Conservation (phyloP, 23 red algal genomes). For the Gracilaria domingensis region DNA sequence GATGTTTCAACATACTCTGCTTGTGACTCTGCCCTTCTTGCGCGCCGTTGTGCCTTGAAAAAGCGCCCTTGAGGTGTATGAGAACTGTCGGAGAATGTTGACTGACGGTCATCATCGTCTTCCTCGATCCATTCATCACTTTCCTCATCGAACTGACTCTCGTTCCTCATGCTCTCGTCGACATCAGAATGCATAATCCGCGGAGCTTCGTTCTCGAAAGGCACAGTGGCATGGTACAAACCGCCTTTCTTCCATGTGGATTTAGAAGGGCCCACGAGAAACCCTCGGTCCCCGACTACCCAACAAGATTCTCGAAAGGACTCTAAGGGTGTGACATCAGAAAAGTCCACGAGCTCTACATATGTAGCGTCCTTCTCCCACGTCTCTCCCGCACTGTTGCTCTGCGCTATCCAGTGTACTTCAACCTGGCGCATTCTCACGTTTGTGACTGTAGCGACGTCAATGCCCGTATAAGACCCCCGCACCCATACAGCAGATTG, state of each 20-base stretch:
- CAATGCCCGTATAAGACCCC: slow-evolving; percentile 30
- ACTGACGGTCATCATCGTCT: not conserved
- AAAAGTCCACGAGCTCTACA: slow-evolving; percentile 14
- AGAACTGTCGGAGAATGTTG: not conserved
- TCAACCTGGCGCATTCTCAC: slow-evolving; percentile 44
- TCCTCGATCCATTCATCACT: slow-evolving; percentile 33
- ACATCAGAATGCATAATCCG: not conserved
- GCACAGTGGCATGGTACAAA: not conserved
- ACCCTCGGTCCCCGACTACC: slow-evolving; percentile 55
- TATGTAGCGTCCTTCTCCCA: not conserved
- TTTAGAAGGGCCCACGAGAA: slow-evolving; percentile 3
- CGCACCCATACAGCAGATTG: slow-evolving; percentile 46
- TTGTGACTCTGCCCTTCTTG: slow-evolving; percentile 1
- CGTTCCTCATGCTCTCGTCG: not conserved
- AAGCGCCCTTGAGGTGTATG: slow-evolving; percentile 29
- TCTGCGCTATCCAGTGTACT: slow-evolving; percentile 59
- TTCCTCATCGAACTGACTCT: slow-evolving; percentile 23
- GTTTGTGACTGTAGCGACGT: slow-evolving; percentile 34
- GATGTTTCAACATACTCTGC: slow-evolving; percentile 20
- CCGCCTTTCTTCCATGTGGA: slow-evolving; percentile 11
- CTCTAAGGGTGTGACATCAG: slow-evolving; percentile 39
- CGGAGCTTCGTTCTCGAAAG: not conserved
- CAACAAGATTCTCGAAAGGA: slow-evolving; percentile 58
- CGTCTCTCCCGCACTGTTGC: not conserved
- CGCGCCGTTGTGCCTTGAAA: slow-evolving; percentile 58